A percentile compares a stretch with the other conserved stretches of the same genome.
These are phyloP conservation scores for Lactifluus volemus DNA, from an alignment of 768 basidiomycete genomes.

Conservation along the genomic window DNA sequence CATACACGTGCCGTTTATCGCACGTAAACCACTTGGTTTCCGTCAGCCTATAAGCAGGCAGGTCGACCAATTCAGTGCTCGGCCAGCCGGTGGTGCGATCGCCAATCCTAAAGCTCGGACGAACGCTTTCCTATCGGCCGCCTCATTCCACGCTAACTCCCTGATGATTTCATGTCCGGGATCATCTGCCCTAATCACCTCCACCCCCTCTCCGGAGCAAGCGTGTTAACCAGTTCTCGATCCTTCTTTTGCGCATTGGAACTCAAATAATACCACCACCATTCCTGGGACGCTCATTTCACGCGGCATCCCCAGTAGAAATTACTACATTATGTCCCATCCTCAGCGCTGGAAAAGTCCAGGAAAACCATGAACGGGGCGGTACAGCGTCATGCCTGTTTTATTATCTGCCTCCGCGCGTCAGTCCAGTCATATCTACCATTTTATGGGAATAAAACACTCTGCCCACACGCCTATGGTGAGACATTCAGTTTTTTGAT, in stretches of 20 bases:
- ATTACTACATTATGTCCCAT: background rate
- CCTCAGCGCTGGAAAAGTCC: background rate
- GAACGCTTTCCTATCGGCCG: background rate
- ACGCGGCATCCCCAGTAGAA: background rate
- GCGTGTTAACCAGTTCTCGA: background rate
- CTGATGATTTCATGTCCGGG: conserved; percentile 14
- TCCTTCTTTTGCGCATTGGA: background rate
- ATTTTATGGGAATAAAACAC: background rate
- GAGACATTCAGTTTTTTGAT: background rate
- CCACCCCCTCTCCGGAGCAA: background rate
- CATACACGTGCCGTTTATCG: background rate
- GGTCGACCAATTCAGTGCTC: background rate
- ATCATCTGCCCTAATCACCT: background rate
- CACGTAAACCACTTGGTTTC: background rate
- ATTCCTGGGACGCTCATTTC: conserved; percentile 2
- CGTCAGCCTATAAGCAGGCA: background rate
- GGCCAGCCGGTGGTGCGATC: background rate
- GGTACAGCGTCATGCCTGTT: background rate
- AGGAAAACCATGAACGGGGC: background rate
- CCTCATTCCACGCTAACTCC: conserved; percentile 4
- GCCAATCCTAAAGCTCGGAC: background rate
- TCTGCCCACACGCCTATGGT: background rate
- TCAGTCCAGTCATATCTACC: background rate
- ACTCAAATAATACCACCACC: background rate
- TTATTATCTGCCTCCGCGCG: background rate